Percentiles rank a stretch among this genome's conserved stretches.
Conservation (phyloP, 83 land plant genomes). For the Picea engelmannii region DNA sequence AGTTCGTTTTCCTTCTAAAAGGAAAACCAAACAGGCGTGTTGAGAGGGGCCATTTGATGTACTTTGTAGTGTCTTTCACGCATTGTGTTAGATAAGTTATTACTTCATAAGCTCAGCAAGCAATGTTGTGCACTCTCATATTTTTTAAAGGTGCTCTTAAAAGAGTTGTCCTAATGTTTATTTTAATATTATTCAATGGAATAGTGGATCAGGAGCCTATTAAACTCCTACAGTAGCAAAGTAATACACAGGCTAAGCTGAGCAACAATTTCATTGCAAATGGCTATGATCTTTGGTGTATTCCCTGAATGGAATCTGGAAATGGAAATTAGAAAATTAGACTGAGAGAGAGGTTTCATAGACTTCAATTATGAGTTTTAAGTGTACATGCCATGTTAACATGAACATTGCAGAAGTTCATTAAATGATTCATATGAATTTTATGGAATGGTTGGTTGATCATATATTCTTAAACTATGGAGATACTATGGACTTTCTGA, state of each 20-base stretch:
- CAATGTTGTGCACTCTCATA: constrained; percentile 1
- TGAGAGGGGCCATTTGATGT: constrained; percentile 2
- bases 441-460: too few relatives aligned
- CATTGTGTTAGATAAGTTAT: neutral
- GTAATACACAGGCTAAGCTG: neutral
- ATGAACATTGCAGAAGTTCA: too few relatives aligned
- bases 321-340: neutral
- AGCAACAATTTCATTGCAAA: neutral
- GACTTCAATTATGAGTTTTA: too few relatives aligned
- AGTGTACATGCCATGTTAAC: too few relatives aligned
- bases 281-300: neutral
- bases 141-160: constrained; percentile 1
- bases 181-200: neutral
- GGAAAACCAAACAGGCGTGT: neutral
- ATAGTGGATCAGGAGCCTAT: neutral
- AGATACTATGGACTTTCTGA: too few relatives aligned
- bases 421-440: too few relatives aligned
- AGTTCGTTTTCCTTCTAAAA: neutral
- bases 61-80: neutral
- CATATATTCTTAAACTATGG: too few relatives aligned
- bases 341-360: too few relatives aligned
- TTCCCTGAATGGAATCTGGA: too few relatives aligned
- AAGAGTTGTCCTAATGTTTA: neutral
- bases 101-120: neutral
- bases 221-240: neutral